phyloP scores from a whole-genome alignment of 441 rosid genomes.

The Isatis lusitanica region DNA sequence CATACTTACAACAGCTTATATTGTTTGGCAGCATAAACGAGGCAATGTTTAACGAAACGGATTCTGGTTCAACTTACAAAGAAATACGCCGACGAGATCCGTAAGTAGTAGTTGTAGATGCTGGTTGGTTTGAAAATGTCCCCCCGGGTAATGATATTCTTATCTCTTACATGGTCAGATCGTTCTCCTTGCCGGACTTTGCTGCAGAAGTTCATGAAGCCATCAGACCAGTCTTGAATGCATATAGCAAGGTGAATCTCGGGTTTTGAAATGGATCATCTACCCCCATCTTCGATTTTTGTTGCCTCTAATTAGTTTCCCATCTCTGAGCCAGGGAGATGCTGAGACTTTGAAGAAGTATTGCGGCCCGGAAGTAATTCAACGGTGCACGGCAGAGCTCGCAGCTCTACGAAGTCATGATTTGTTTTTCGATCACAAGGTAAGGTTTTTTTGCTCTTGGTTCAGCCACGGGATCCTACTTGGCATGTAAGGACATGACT shows the following conservation, averaged over 20 bases:
- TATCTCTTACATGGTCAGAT: slow-evolving; percentile 32
- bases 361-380: slow-evolving; percentile 75
- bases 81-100: slow-evolving; percentile 89
- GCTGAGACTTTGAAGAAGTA: slow-evolving; percentile 69
- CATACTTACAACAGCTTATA: slow-evolving; percentile 5
- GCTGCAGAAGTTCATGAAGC: slow-evolving; percentile 85
- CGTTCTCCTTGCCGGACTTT: slow-evolving; percentile 88
- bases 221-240: slow-evolving; percentile 74
- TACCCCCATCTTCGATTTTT: not conserved
- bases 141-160: not conserved
- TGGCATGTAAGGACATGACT: not conserved
- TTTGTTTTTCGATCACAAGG: slow-evolving; percentile 80
- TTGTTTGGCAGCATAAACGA: slow-evolving; percentile 71
- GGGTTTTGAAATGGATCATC: slow-evolving; percentile 6
- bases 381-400: slow-evolving; percentile 76
- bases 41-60: slow-evolving; percentile 81
- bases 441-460: slow-evolving; percentile 29
- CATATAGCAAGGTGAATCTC: slow-evolving; percentile 66
- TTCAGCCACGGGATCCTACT: not conserved
- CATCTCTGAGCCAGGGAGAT: slow-evolving; percentile 59
- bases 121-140: slow-evolving; percentile 11
- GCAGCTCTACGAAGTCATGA: slow-evolving; percentile 67
- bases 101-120: slow-evolving; percentile 46
- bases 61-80: slow-evolving; percentile 77
- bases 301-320: slow-evolving; percentile 2